Base-by-base conservation (phyloP, 164 flowering plant genomes). In the Protea cynaroides region DNA sequence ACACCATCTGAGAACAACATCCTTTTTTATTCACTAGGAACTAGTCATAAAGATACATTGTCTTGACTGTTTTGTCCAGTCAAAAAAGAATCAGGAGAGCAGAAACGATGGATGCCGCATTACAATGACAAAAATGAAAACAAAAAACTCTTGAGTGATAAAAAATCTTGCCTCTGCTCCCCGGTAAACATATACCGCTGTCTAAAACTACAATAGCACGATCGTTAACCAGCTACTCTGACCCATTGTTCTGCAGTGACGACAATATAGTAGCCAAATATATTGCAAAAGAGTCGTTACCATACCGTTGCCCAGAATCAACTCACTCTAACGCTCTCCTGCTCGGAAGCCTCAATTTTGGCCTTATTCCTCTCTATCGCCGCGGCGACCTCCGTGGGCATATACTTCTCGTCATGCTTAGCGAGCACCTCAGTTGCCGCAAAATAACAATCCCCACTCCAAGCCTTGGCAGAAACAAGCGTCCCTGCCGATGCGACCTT, bases 361-460 rank as follows among this genome's bases (percentile, higher is more conserved):
- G 83, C 83, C 74, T 83, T 92, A 64, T 92, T 92, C 84, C 78
- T 86, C 83, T 90, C 96, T 6, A 92, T 73, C 0, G 90, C 96
- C 8, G 72, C 74, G 0, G 96, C 98, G 12, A 92, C 92, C 58
- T 92, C 98, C 19, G 66, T 36, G 0, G 96, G 98, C 96, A 92
- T 92, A 67, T 92, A 92, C 82, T 92, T 92, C 82, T 90, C 96
- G 49, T 92, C 98, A 51, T 92, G 98, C 84, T 92, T 92, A 0
- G 96, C 98, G 59, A 92, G 79, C 19, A 92, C 98, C 76, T 90
- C 96, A 0, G 74, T 71, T 0, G 91, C 98, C 21, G 80, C 51
- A 51, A 92, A 92, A 59, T 78, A 92, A 66, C 82, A 90, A 0
- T 78, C 87, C 37, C 74, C 72, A 13, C 75, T 77, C 70, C 86